These are phyloP conservation scores for Aspergillus fischeri DNA, from an alignment of 2,329 filamentous ascomycete species.

Conservation along the genomic window DNA sequence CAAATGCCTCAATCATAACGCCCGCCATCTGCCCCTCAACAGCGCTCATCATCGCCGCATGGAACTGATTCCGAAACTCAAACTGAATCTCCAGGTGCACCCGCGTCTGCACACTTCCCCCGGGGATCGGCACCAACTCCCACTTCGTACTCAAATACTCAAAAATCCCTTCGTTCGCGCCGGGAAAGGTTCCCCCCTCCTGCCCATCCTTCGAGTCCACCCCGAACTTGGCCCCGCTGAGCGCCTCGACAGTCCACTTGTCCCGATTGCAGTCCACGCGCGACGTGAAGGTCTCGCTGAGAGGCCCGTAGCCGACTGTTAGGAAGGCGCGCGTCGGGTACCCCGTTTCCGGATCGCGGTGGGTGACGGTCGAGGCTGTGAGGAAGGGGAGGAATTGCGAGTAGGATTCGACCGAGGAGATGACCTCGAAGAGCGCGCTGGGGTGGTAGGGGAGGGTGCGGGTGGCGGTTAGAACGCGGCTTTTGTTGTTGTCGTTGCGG, in stretches of 20 bases:
- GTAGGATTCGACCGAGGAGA: constrained; percentile 86
- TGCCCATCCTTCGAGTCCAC: constrained; percentile 55
- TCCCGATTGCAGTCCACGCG: constrained; percentile 72
- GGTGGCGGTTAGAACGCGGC: constrained; percentile 66
- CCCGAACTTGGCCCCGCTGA: constrained; percentile 39
- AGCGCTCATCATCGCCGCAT: constrained; percentile 73
- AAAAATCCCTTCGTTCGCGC: constrained; percentile 46
- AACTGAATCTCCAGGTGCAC: constrained; percentile 75
- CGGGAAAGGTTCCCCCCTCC: constrained; percentile 53
- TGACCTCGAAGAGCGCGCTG: constrained; percentile 70
- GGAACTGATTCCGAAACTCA: constrained; percentile 83
- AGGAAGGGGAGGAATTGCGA: constrained; percentile 88
- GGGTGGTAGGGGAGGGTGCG: constrained; percentile 74
- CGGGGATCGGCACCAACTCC: constrained; percentile 36
- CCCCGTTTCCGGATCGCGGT: constrained; percentile 55
- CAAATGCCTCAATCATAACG: constrained; percentile 91
- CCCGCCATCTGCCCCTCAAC: constrained; percentile 80
- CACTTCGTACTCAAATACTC: constrained; percentile 44
- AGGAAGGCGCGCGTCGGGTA: constrained; percentile 71
- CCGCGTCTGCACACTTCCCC: constrained; percentile 54
- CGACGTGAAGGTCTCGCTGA: constrained; percentile 80
- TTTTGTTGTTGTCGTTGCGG: constrained; percentile 31
- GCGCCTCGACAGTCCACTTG: constrained; percentile 66
- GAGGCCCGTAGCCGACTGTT: constrained; percentile 76
- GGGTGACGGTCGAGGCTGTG: constrained; percentile 69